A percentile compares a stretch with the other conserved stretches of the same genome.
These are phyloP conservation scores for Selenicereus undatus DNA, from an alignment of 148 eudicot genomes.

Conservation along the genomic window DNA sequence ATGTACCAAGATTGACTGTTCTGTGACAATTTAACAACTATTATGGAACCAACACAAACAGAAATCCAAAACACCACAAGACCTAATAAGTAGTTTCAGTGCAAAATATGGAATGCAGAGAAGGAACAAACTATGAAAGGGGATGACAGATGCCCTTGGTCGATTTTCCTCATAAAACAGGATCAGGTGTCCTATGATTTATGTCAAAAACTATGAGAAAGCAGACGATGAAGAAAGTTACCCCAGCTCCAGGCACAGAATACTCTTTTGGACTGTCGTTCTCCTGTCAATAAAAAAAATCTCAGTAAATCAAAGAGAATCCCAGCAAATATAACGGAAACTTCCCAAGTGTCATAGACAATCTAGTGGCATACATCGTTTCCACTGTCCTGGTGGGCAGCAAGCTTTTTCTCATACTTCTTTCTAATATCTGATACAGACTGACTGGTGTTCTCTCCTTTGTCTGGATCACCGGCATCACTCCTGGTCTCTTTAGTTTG, in stretches of 20 bases:
- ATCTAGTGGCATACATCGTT: constrained; percentile 40
- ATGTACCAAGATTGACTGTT: too few species aligned
- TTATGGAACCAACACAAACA: too few species aligned
- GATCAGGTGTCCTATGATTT: neutral
- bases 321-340: neutral
- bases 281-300: constrained; percentile 42
- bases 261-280: constrained; percentile 62
- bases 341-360: neutral
- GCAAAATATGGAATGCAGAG: neutral
- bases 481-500: constrained; percentile 45
- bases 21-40: too few species aligned
- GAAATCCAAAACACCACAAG: too few species aligned
- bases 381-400: constrained; percentile 72
- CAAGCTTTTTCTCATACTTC: constrained; percentile 94
- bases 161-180: neutral
- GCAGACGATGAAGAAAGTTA: constrained; percentile 27
- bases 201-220: neutral
- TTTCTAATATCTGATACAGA: constrained; percentile 77
- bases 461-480: constrained; percentile 53
- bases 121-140: neutral
- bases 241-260: constrained; percentile 93
- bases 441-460: constrained; percentile 44
- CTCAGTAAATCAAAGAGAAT: constrained; percentile 13
- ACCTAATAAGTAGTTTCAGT: neutral
- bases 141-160: neutral